Evolutionary conservation across 768 basidiomycete species (phyloP).

Genomic region (Amanita exitialis): DNA sequence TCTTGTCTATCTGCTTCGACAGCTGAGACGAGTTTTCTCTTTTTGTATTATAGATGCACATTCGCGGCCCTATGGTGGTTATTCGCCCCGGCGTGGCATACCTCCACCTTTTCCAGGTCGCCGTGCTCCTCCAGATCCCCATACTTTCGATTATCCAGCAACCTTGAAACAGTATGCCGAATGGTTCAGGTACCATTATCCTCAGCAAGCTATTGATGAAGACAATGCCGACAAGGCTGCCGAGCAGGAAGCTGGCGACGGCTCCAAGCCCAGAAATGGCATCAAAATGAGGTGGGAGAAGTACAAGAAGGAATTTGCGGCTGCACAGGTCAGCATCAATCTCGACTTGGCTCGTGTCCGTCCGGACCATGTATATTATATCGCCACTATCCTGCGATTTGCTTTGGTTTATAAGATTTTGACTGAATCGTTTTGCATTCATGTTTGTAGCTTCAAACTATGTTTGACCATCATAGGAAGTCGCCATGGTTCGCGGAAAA

Average conservation of each 20-base stretch:
- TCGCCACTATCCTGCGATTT: conserved; percentile 13
- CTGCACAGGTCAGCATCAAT: conserved; percentile 65
- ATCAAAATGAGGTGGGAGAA: conserved; percentile 84
- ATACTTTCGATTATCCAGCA: conserved; percentile 74
- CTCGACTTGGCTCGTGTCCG: conserved; percentile 11
- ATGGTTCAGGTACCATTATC: conserved; percentile 74
- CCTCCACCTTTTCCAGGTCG: conserved; percentile 37
- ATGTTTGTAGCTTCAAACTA: conserved; percentile 76
- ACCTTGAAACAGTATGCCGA: conserved; percentile 79
- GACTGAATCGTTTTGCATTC: conserved; percentile 24
- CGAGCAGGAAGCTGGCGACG: conserved; percentile 75
- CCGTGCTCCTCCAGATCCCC: conserved; percentile 67
- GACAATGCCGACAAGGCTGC: conserved; percentile 78
- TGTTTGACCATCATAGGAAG: conserved; percentile 92
- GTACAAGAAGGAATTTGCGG: conserved; percentile 86
- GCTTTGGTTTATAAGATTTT: conserved; percentile 12
- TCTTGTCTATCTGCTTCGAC: conserved; percentile 5
- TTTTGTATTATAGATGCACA: conserved; percentile 40
- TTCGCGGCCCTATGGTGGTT: conserved; percentile 47
- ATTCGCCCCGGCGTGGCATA: conserved; percentile 55
- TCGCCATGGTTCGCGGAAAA: conserved; percentile 98
- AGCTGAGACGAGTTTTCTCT: conserved; percentile 8
- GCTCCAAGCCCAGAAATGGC: conserved; percentile 74
- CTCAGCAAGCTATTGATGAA: conserved; percentile 72
- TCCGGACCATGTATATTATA: conserved; percentile 17